phyloP scores from a whole-genome alignment of 164 flowering plant species.

The Nymphaea colorata region DNA sequence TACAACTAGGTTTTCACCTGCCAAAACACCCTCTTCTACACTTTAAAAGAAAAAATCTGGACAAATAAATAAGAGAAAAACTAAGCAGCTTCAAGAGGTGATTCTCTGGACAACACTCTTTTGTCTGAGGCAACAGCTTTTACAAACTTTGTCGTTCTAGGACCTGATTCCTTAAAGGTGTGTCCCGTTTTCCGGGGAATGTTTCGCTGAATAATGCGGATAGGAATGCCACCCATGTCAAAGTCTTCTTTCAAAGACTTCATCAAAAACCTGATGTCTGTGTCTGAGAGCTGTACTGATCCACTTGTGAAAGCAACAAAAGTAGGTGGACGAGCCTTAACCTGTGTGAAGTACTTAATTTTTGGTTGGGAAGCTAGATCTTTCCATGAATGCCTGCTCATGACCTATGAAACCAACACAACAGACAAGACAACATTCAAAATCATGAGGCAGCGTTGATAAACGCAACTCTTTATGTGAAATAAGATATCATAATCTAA shows the following conservation, averaged over 20 bases:
- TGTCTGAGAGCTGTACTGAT: slow-evolving; percentile 50
- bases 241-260: slow-evolving; percentile 92
- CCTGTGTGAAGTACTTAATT: slow-evolving; percentile 90
- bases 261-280: slow-evolving; percentile 73
- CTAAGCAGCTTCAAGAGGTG: neutral
- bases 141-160: neutral
- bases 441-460: neutral
- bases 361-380: slow-evolving; percentile 81
- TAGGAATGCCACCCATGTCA: slow-evolving; percentile 89
- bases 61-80: neutral
- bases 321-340: slow-evolving; percentile 96
- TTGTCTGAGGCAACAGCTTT: slow-evolving; percentile 4
- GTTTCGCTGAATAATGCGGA: slow-evolving; percentile 69
- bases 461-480: neutral
- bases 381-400: slow-evolving; percentile 99
- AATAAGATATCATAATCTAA: no score
- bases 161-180: neutral
- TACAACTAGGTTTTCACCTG: no score
- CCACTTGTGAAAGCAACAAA: slow-evolving; percentile 83
- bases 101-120: neutral
- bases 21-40: no score
- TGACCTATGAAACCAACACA: slow-evolving; percentile 31
- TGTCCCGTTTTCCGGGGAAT: slow-evolving; percentile 22
- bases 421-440: neutral
- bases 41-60: no score